Percentiles rank a stretch among this genome's conserved stretches.
phyloP scores from a whole-genome alignment of 176 grass and related monocot species.

The Bolboschoenus planiculmis region DNA sequence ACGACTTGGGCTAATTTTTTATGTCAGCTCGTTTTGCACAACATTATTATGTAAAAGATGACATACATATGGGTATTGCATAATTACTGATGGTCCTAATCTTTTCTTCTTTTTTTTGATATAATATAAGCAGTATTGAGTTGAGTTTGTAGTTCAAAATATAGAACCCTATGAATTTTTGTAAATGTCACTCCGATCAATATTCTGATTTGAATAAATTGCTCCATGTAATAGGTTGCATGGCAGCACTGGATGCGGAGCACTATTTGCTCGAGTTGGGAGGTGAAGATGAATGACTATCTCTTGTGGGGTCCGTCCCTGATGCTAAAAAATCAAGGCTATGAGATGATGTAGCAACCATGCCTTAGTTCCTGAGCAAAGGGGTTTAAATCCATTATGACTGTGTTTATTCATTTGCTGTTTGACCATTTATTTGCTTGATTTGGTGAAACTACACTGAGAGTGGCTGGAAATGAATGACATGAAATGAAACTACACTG shows the following conservation, averaged over 20 bases:
- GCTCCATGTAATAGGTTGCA: conserved; percentile 51
- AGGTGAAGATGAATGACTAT: conserved; percentile 39
- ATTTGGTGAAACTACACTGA: neutral
- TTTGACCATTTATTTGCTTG: neutral
- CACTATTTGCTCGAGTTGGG: conserved; percentile 88
- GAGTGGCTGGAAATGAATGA: neutral
- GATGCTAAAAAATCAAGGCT: neutral
- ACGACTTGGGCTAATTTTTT: neutral
- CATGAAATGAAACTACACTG: neutral
- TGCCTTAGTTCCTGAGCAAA: neutral
- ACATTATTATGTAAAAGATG: neutral
- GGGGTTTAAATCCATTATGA: neutral
- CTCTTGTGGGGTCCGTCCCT: neutral
- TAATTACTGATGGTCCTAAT: neutral
- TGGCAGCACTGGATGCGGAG: conserved; percentile 93
- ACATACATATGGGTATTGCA: neutral
- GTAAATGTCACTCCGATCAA: neutral
- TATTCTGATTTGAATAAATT: neutral
- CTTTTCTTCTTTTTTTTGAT: neutral
- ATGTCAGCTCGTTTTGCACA: neutral
- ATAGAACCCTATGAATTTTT: neutral
- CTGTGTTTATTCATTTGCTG: conserved; percentile 2
- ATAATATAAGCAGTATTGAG: neutral
- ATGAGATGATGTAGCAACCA: neutral
- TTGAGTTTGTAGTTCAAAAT: neutral